Conservation (phyloP, 2,329 filamentous ascomycete species). For the Didymella segeticola region DNA sequence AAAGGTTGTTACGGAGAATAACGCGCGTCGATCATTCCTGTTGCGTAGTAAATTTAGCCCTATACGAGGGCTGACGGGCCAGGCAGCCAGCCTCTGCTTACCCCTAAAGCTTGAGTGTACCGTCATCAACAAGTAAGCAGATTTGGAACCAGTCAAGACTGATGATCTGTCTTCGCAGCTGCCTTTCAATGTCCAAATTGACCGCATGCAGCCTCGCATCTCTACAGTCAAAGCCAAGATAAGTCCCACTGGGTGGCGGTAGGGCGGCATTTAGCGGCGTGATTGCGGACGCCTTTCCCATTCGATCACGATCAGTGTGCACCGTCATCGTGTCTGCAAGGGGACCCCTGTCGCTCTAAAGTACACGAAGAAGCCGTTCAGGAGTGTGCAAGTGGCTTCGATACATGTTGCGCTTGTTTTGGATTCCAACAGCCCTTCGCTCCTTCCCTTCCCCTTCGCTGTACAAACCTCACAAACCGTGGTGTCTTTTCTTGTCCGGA, state of each 20-base stretch:
- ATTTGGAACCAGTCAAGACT: no score
- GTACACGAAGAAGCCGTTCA: slow-evolving; percentile 12
- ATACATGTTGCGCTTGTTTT: slow-evolving; percentile 12
- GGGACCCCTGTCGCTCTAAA: slow-evolving; percentile 16
- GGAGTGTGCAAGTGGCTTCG: slow-evolving; percentile 20
- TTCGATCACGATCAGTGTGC: slow-evolving; percentile 5
- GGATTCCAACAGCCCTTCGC: slow-evolving; percentile 15
- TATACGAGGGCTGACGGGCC: slow-evolving; percentile 18
- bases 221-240: background rate
- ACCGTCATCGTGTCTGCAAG: slow-evolving; percentile 14
- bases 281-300: slow-evolving; percentile 19
- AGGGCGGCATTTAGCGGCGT: slow-evolving; percentile 15
- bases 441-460: slow-evolving; percentile 20
- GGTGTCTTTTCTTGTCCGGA: slow-evolving; percentile 1
- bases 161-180: background rate
- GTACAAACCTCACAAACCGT: slow-evolving; percentile 13
- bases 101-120: background rate
- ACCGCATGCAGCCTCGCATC: background rate
- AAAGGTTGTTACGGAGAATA: slow-evolving; percentile 10
- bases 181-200: background rate
- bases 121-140: background rate
- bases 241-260: slow-evolving; percentile 3
- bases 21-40: slow-evolving; percentile 14
- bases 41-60: slow-evolving; percentile 12
- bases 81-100: background rate